Conservation (phyloP, 2,329 filamentous ascomycete species). For the Gaeumannomyces sp. region DNA sequence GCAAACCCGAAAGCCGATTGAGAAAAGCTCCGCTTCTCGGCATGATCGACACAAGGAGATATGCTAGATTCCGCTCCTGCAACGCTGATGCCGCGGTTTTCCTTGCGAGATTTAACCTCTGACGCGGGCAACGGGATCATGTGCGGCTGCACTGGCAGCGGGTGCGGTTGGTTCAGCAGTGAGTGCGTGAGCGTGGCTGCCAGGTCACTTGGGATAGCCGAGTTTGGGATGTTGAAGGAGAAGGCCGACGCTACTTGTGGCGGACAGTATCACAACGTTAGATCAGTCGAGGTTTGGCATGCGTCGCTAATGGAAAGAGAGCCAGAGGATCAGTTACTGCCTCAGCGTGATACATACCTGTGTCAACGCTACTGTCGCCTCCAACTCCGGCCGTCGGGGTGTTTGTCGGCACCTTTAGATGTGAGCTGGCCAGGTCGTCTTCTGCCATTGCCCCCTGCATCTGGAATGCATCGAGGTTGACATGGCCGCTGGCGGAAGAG, state of each 20-base stretch:
- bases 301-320: background rate
- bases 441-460: constrained; percentile 25
- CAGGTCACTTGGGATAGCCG: constrained; percentile 29
- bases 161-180: constrained; percentile 40
- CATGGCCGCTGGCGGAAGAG: constrained; percentile 14
- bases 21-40: constrained; percentile 34
- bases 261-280: background rate
- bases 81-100: constrained; percentile 27
- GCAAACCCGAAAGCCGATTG: constrained; percentile 29
- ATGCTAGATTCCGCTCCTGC: constrained; percentile 13
- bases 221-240: constrained; percentile 17
- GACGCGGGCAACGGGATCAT: constrained; percentile 25
- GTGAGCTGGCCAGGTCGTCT: constrained; percentile 23
- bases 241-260: constrained; percentile 9
- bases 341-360: background rate
- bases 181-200: constrained; percentile 40
- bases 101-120: constrained; percentile 39
- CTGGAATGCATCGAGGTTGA: constrained; percentile 20
- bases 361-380: background rate
- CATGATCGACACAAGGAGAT: constrained; percentile 19
- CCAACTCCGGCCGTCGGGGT: constrained; percentile 28
- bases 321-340: background rate
- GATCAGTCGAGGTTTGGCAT: background rate
- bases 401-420: constrained; percentile 35
- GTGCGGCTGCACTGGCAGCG: constrained; percentile 27